These are phyloP conservation scores for Solanum pimpinellifolium DNA, from an alignment of 257 asterid genomes.

Conservation along the genomic window DNA sequence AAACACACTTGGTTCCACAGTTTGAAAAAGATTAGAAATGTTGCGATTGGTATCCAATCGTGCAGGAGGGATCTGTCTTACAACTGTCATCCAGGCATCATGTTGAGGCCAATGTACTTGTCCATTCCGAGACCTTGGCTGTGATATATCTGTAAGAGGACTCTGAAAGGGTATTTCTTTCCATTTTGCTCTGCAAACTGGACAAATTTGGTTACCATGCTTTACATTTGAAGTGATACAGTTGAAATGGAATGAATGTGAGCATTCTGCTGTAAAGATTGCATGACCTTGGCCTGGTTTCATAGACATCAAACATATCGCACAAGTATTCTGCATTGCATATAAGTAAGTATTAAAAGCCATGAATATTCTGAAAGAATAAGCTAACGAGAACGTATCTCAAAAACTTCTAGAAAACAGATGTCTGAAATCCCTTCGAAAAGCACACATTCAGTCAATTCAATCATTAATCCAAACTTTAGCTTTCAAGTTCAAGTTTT, in stretches of 20 bases:
- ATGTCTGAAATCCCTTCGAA: background rate
- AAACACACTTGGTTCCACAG: conserved; percentile 48
- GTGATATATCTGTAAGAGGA: conserved; percentile 22
- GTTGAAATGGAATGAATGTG: conserved; percentile 83
- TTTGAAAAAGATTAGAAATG: conserved; percentile 8
- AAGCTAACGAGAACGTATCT: background rate
- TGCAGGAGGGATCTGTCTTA: conserved; percentile 41
- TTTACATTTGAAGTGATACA: conserved; percentile 77
- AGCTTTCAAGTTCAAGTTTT: background rate
- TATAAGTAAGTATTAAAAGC: background rate
- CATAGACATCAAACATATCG: conserved; percentile 71
- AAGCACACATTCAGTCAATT: background rate
- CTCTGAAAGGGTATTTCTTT: conserved; percentile 68
- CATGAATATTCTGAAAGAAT: background rate
- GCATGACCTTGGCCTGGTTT: conserved; percentile 79
- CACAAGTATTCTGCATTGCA: conserved; percentile 50
- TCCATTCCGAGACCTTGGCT: conserved; percentile 21
- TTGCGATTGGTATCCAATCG: conserved; percentile 14
- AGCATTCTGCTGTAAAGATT: conserved; percentile 93
- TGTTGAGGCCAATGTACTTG: conserved; percentile 29
- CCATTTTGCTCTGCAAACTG: conserved; percentile 88
- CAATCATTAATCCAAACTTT: background rate
- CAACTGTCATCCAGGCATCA: conserved; percentile 22
- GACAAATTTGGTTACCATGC: conserved; percentile 78
- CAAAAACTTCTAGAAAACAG: background rate